These are phyloP conservation scores for Phialophora verrucosa DNA, from an alignment of 2,329 filamentous ascomycete genomes.

Conservation along the genomic window DNA sequence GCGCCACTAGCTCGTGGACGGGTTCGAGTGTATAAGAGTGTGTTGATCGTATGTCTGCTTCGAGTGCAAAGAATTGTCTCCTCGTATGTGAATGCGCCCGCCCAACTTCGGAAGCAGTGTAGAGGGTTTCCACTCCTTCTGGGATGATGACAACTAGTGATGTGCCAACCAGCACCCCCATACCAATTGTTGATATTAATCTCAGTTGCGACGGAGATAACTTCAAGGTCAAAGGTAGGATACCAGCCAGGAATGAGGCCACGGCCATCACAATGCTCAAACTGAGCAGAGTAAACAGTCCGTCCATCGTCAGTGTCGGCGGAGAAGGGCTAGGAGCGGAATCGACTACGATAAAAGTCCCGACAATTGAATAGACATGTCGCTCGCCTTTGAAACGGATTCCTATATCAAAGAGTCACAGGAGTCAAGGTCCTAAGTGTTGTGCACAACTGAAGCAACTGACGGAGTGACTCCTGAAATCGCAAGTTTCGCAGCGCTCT, in stretches of 20 bases:
- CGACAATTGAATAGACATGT: not conserved
- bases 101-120: slow-evolving; percentile 56
- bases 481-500: slow-evolving; percentile 10
- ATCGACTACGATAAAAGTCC: not conserved
- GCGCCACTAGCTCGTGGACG: slow-evolving; percentile 8
- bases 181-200: slow-evolving; percentile 87
- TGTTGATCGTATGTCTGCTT: slow-evolving; percentile 43
- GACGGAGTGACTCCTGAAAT: slow-evolving; percentile 13
- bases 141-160: slow-evolving; percentile 97
- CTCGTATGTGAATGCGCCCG: slow-evolving; percentile 38
- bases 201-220: slow-evolving; percentile 86
- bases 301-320: slow-evolving; percentile 56
- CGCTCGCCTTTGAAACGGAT: slow-evolving; percentile 3
- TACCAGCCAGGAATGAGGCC: slow-evolving; percentile 89
- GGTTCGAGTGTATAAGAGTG: not conserved
- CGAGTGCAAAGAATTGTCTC: slow-evolving; percentile 43
- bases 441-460: not conserved
- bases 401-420: not conserved
- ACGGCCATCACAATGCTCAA: slow-evolving; percentile 70
- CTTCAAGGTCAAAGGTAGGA: slow-evolving; percentile 85
- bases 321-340: slow-evolving; percentile 4
- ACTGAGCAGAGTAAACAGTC: slow-evolving; percentile 67
- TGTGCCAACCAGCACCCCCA: slow-evolving; percentile 92
- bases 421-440: not conserved
- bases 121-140: slow-evolving; percentile 90